Evolutionary conservation across 169 alveolate species (phyloP).

Genomic region (Eimeria sp.): DNA sequence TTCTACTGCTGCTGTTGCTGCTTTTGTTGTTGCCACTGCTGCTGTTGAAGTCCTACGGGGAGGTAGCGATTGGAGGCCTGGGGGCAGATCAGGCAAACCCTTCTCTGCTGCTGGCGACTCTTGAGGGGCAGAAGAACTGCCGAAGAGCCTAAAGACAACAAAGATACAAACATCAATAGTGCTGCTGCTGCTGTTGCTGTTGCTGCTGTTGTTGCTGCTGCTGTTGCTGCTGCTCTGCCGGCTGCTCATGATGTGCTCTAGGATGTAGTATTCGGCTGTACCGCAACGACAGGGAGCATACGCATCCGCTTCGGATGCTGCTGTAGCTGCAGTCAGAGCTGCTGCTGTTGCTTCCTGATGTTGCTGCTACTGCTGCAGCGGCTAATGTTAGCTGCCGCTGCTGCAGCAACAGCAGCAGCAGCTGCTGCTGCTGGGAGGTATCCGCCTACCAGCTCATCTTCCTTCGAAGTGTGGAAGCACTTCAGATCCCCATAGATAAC

Average conservation of each 20-base stretch:
- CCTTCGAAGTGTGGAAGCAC: not conserved
- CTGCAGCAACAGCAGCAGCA: not conserved
- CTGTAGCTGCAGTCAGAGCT: no score
- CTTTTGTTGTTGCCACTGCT: not conserved
- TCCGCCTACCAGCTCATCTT: slow-evolving; percentile 43
- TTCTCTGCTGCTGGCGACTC: slow-evolving; percentile 2
- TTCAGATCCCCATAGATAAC: not conserved
- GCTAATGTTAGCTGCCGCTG: not conserved
- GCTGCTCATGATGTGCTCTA: no score
- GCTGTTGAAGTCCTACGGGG: slow-evolving; percentile 20
- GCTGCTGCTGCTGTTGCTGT: not conserved
- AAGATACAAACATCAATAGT: not conserved
- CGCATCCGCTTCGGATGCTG: no score
- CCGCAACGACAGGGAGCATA: no score
- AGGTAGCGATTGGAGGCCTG: slow-evolving; percentile 20
- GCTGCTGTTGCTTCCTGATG: not conserved
- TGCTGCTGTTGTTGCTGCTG: not conserved
- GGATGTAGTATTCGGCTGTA: no score
- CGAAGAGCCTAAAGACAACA: slow-evolving; percentile 33
- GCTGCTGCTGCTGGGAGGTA: slow-evolving; percentile 8
- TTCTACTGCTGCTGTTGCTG: not conserved
- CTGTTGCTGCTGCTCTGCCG: not conserved
- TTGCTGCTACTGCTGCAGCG: not conserved
- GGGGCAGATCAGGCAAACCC: slow-evolving; percentile 34
- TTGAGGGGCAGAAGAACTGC: slow-evolving; percentile 43